phyloP scores from a whole-genome alignment of 2,329 filamentous ascomycete species.

The Aureobasidium sp. region DNA sequence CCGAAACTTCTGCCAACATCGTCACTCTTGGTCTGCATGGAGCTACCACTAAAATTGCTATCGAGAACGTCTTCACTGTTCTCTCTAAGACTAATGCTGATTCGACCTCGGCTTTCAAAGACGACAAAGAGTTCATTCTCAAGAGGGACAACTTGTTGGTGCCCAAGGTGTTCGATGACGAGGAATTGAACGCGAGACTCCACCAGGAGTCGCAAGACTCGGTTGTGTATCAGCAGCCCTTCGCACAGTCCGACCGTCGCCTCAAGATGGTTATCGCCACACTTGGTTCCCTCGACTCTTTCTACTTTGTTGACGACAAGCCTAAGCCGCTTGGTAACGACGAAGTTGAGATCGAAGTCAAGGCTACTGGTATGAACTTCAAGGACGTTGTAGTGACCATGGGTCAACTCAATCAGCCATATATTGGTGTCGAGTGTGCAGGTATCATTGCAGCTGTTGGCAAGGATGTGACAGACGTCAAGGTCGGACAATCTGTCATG shows the following conservation, averaged over 20 bases:
- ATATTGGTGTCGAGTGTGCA: constrained; percentile 9
- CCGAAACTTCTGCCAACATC: constrained; percentile 1
- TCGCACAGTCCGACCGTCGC: neutral
- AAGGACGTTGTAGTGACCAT: constrained; percentile 14
- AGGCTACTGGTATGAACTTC: constrained; percentile 17
- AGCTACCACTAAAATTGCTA: neutral
- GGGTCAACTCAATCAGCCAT: constrained; percentile 11
- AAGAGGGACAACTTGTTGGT: neutral
- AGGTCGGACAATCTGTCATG: constrained; percentile 2
- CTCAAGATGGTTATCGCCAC: constrained; percentile 1
- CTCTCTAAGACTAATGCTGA: neutral
- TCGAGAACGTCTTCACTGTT: neutral
- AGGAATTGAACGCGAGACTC: neutral
- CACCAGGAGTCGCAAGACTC: neutral
- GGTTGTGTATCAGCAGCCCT: neutral
- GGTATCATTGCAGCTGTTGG: constrained; percentile 8
- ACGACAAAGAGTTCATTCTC: constrained; percentile 1
- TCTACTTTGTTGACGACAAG: constrained; percentile 9
- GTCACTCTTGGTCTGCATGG: neutral
- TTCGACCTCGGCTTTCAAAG: neutral
- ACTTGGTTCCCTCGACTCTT: constrained; percentile 6
- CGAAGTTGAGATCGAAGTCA: constrained; percentile 16
- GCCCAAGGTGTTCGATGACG: neutral
- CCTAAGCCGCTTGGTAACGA: constrained; percentile 7
- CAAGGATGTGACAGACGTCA: neutral